Evolutionary conservation across 768 basidiomycete species (phyloP), one percentile per base, ranked within the genome.

Genomic region (Leccinum uliginosum): DNA sequence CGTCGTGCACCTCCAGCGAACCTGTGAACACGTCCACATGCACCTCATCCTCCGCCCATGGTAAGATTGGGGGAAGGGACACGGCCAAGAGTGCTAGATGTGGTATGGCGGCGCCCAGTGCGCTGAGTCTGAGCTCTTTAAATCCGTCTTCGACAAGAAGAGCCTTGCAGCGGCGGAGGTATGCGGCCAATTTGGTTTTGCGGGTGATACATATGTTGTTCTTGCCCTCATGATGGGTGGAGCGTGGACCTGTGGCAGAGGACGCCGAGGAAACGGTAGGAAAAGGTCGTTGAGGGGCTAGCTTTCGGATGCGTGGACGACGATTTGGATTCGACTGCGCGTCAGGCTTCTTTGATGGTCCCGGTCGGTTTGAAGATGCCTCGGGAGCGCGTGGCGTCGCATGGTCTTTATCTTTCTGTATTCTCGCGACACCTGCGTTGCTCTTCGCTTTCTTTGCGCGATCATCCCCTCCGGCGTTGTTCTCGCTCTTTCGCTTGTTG

Each of bases 61-160:
- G 89, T 11, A 95, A 77, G 49, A 87, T 83, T 3, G 80, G 76
- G 0, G 91, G 89, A 27, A 94, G 76, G 21, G 90, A 85, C 6
- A 85, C 79, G 12, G 81, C 73, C 14, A 96, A 77, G 48, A 83
- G 83, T 27, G 88, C 72, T 23, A 92, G 82, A 63, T 85, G 86
- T 3, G 93, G 91, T 56, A 95, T 93, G 2, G 93, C 91, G 5
- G 93, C 93, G 24, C 91, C 93, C 84, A 94, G 87, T 6, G 90
- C 93, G 57, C 81, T 83, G 45, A 95, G 71, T 68, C 85, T 82
- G 30, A 95, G 71, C 5, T 81, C 84, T 60, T 87, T 87, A 65
- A 89, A 91, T 85, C 88, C 91, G 60, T 92, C 84, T 45, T 84
- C 80, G 46, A 91, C 65, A 46, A 93, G 71, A 27, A 86, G 71